These are phyloP conservation scores for Styphnolobium japonicum DNA, from an alignment of 306 rosid genomes.

Conservation along the genomic window DNA sequence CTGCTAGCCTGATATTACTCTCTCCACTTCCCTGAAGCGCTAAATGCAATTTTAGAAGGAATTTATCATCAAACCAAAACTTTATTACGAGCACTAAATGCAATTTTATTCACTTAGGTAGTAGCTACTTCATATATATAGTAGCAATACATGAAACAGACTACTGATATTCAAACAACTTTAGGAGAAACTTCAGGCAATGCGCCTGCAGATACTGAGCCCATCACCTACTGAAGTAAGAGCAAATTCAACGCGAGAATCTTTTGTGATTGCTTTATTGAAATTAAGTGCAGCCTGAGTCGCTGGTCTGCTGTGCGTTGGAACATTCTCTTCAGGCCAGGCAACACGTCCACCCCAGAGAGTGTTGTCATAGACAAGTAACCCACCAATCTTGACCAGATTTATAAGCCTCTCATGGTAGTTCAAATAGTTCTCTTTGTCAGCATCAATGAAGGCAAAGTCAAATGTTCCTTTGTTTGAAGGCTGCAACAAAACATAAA, in stretches of 20 bases:
- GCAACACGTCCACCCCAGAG: conserved; percentile 46
- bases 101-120: neutral
- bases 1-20: no score
- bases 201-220: conserved; percentile 34
- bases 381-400: conserved; percentile 46
- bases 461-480: conserved; percentile 37
- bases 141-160: neutral
- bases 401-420: conserved; percentile 50
- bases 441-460: conserved; percentile 52
- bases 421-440: conserved; percentile 38
- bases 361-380: conserved; percentile 44
- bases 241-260: conserved; percentile 37
- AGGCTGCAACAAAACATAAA: conserved; percentile 20
- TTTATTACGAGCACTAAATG: neutral
- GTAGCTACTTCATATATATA: neutral
- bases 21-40: neutral
- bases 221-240: conserved; percentile 44
- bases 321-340: conserved; percentile 40
- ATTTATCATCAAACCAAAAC: neutral
- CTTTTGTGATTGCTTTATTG: conserved; percentile 26
- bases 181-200: conserved; percentile 9
- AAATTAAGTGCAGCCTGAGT: conserved; percentile 18
- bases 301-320: neutral
- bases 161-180: neutral
- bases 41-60: neutral